Evolutionary conservation across 306 rosid genomes (phyloP).

Genomic region (Argentina anserina): DNA sequence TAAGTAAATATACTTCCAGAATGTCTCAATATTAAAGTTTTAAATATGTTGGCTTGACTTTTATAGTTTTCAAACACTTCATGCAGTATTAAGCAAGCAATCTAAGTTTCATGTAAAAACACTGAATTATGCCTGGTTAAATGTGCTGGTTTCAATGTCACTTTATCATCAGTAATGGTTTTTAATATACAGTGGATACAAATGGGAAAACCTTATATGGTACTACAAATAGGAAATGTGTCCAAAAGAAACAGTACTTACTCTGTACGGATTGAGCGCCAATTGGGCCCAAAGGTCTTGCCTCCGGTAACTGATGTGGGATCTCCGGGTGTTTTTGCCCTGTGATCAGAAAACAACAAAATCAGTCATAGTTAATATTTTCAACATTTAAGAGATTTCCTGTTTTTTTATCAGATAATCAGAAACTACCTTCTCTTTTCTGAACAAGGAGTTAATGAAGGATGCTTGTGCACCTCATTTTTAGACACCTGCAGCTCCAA

Average conservation of each 20-base stretch:
- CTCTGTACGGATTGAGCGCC: conserved; percentile 68
- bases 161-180: too few species aligned
- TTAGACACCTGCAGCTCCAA: conserved; percentile 46
- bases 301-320: conserved; percentile 33
- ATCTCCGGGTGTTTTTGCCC: conserved; percentile 52
- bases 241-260: conserved; percentile 26
- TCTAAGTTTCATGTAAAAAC: background rate
- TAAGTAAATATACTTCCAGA: background rate
- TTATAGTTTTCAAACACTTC: background rate
- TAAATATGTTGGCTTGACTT: background rate
- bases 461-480: conserved; percentile 41
- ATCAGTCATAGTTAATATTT: conserved; percentile 1
- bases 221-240: background rate
- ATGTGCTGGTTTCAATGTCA: too few species aligned
- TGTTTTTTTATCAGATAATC: background rate
- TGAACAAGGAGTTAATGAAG: conserved; percentile 69
- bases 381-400: background rate
- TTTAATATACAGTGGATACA: background rate
- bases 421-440: conserved; percentile 61
- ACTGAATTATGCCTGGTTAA: background rate
- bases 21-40: background rate
- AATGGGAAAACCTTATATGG: background rate
- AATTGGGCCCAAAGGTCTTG: conserved; percentile 42
- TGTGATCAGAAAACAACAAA: conserved; percentile 14
- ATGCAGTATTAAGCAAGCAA: too few species aligned